phyloP scores from a whole-genome alignment of 1,139 yeast genomes.

The Blastobotrys niveus region DNA sequence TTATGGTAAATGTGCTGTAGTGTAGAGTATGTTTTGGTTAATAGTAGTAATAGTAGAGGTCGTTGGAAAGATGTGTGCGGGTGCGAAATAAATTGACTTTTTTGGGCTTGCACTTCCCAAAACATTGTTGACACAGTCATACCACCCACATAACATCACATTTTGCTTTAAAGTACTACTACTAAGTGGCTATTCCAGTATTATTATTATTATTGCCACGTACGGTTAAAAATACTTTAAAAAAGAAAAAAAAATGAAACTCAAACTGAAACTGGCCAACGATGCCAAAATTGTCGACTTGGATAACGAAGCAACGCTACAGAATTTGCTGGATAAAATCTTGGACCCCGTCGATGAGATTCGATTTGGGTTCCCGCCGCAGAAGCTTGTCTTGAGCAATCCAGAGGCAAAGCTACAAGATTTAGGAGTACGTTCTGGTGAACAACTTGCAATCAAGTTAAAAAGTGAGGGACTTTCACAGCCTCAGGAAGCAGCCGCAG shows the following conservation, averaged over 20 bases:
- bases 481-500: neutral
- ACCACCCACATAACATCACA: too few relatives aligned
- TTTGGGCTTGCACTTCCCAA: too few relatives aligned
- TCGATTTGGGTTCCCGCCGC: constrained; percentile 60
- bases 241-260: constrained; percentile 22
- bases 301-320: constrained; percentile 27
- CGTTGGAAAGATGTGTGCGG: too few relatives aligned
- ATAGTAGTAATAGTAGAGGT: too few relatives aligned
- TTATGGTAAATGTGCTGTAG: too few relatives aligned
- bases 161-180: too few relatives aligned
- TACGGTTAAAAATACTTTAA: neutral
- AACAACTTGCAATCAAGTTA: constrained; percentile 43
- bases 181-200: too few relatives aligned
- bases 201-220: too few relatives aligned
- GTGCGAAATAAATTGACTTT: too few relatives aligned
- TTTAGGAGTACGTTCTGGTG: constrained; percentile 52
- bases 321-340: constrained; percentile 24
- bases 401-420: constrained; percentile 31
- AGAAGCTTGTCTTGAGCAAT: constrained; percentile 35
- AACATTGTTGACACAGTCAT: too few relatives aligned
- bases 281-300: constrained; percentile 24
- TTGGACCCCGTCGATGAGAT: constrained; percentile 28
- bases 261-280: constrained; percentile 25
- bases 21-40: too few relatives aligned
- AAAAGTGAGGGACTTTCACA: too few relatives aligned